Base-by-base conservation (phyloP, 441 rosid genomes). In the Dalechampia spathulata region DNA sequence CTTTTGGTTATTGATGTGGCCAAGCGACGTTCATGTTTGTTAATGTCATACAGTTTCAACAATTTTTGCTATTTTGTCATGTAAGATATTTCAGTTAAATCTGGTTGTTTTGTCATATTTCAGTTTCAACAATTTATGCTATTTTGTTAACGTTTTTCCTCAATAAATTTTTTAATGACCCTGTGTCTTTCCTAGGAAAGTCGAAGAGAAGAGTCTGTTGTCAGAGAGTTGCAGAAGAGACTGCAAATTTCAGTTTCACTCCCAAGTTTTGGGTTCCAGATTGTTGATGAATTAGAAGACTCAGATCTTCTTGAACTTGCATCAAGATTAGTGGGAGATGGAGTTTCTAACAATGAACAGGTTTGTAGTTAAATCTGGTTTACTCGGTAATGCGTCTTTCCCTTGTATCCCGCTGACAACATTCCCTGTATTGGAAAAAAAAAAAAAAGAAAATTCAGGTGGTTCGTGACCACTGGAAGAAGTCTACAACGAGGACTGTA, bases 401-500 rank as follows among this genome's bases (percentile, higher is more conserved):
- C 34, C 30, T 37, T 19, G n/a, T 64, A 30, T 15, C 48, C 34
- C 23, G 55, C 70, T 73, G 48, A 66, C 52, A 52, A 48, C 19
- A 39, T 64, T 46, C 8, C n/a, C 23, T 56, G 15, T 1, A 37
- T 65, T 68, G 1, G 19, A 26, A 36, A 66, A 64, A 59, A 51
- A 56, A 27, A 59, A 66, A 77, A 69, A 43, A 81, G 81, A 85
- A 76, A 66, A 70, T 75, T 64, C 72, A 68, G 80, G 79, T 82
- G 22, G 70, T 87, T 59, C 95, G 96, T 60, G 79, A 82, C 42
- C 91, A 82, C 60, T 90, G 99, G 99, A 80, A 68, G 75, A 75
- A 67, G 58, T 64, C 82, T 68, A 60, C 77, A 13, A 82, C 90
- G 3, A 65, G 50, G 57, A 78, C 84, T 60, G 60, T 85, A 65